Evolutionary conservation across 495 filamentous ascomycete species (phyloP), one percentile per base, ranked within the genome.

Genomic region (Xylaria intraflava): DNA sequence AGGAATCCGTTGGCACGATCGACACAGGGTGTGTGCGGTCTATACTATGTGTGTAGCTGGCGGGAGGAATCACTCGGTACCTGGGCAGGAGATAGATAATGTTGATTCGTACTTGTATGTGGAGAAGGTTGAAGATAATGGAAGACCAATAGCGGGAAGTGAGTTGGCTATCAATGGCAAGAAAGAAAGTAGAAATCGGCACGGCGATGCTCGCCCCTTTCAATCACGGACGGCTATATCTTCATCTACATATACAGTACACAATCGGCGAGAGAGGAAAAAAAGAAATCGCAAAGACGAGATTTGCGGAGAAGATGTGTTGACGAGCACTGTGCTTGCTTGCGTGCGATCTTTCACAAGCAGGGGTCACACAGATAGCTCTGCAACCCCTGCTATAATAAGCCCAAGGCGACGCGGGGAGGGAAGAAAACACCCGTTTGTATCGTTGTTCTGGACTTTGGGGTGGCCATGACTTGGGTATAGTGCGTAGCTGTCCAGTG

Each of bases 161-260:
- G 35, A 38, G 35, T 38, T 38, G 16, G 35, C 35, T 38, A n/a
- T 38, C 12, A 41, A 6, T 38, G 9, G 31, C 24, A 45, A 8
- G 16, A 11, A 24, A 9, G 12, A 20, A 10, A 22, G 31, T 2
- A 46, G 17, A 31, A 46, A 23, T 16, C 9, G 23, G 20, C 33
- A 38, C n/a, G 51, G 33, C 42, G 26, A 41, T 46, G 23, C 51
- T 46, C 24, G 6, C 40, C 42, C 51, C 8, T 53, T 53, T 53
- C 51, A 53, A 53, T 40, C 31, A 46, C 10, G 14, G 23, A 39
- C 33, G 20, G 46, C 0, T 23, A 24, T 53, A 17, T 30, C 42
- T 45, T 19, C 50, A 22, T 43, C 29, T 24, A 46, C 42, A 46
- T 46, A 46, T 46, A 46, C 43, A 51, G 22, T 24, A 40, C 20